These are phyloP conservation scores for Liriodendron chinense DNA, from an alignment of 164 flowering plant genomes.

Conservation along the genomic window DNA sequence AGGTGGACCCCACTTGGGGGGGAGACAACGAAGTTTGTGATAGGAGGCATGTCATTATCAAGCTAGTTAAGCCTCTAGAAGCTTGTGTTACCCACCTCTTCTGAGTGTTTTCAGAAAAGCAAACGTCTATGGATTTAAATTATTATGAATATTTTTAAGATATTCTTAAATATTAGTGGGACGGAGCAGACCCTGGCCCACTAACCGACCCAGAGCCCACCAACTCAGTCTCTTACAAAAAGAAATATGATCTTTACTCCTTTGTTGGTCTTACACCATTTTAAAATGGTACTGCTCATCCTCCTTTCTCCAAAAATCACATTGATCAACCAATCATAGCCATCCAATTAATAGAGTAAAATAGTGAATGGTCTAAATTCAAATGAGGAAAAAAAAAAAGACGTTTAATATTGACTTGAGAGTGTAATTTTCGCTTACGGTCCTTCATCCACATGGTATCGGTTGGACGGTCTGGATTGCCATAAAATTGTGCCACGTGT, in stretches of 20 bases:
- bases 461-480: too few relatives aligned
- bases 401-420: too few relatives aligned
- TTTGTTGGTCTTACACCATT: background rate
- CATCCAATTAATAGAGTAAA: background rate
- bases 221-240: conserved; percentile 1
- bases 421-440: too few relatives aligned
- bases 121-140: background rate
- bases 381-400: background rate
- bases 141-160: conserved; percentile 17
- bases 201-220: conserved; percentile 25
- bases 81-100: conserved; percentile 9
- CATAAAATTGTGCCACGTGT: too few relatives aligned
- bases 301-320: background rate
- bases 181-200: conserved; percentile 17
- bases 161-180: conserved; percentile 13
- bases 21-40: conserved; percentile 14
- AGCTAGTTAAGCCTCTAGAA: conserved; percentile 16
- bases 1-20: background rate
- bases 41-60: conserved; percentile 25
- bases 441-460: too few relatives aligned
- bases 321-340: too few relatives aligned
- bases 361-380: background rate
- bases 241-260: background rate
- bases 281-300: background rate
- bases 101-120: conserved; percentile 1